Conservation (phyloP, 2,329 filamentous ascomycete species). For the Rutstroemia sydowiana region DNA sequence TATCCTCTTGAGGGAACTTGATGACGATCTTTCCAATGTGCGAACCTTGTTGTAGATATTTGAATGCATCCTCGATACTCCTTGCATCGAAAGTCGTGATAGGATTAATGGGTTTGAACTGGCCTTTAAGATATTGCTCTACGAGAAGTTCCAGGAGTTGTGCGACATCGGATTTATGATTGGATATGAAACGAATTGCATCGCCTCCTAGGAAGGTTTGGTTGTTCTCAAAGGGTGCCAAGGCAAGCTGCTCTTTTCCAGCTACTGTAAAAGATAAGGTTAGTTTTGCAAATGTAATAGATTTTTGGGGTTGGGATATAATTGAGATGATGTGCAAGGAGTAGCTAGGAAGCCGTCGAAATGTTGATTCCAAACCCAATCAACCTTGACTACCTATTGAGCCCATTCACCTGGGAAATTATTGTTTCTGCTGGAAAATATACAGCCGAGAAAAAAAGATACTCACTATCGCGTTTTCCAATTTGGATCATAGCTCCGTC, state of each 20-base stretch:
- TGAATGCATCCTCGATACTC: slow-evolving; percentile 22
- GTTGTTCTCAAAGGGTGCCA: neutral
- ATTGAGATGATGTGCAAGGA: neutral
- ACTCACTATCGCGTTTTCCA: slow-evolving; percentile 28
- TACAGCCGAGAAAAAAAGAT: neutral
- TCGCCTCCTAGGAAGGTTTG: neutral
- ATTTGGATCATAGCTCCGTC: slow-evolving; percentile 34
- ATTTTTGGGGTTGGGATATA: neutral
- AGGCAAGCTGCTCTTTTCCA: slow-evolving; percentile 1
- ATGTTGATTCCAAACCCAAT: neutral
- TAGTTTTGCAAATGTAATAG: neutral
- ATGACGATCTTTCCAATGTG: slow-evolving; percentile 37
- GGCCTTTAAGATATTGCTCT: neutral
- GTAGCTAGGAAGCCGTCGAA: neutral
- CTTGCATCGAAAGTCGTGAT: slow-evolving; percentile 30
- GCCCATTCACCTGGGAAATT: neutral
- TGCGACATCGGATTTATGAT: neutral
- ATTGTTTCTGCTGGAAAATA: neutral
- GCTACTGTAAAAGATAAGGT: neutral
- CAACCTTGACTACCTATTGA: neutral
- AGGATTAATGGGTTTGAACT: slow-evolving; percentile 22
- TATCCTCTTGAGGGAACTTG: slow-evolving; percentile 15
- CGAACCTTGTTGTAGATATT: slow-evolving; percentile 33
- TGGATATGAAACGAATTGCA: neutral
- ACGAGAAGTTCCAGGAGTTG: neutral